These are phyloP conservation scores for Acorus gramineus DNA, from an alignment of 106 monocot genomes.

Conservation along the genomic window DNA sequence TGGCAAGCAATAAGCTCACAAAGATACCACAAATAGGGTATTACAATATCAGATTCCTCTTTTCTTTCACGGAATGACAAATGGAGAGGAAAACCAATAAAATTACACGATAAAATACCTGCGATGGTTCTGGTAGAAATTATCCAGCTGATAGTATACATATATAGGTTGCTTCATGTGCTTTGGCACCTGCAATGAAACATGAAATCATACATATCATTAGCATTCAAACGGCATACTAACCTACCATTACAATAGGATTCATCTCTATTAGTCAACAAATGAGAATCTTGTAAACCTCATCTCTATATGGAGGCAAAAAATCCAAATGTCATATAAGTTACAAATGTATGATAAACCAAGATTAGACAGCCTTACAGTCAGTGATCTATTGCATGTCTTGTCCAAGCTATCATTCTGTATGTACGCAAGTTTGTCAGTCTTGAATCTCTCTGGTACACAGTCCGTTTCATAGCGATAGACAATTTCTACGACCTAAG, in stretches of 20 bases:
- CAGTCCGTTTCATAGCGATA: conserved; percentile 59
- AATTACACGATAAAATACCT: conserved; percentile 12
- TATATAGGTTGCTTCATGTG: conserved; percentile 19
- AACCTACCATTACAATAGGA: too few species aligned
- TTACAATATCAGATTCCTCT: too few species aligned
- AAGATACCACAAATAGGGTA: too few species aligned
- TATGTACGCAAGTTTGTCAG: conserved; percentile 43
- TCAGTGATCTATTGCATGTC: conserved; percentile 42
- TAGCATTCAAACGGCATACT: too few species aligned
- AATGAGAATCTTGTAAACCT: too few species aligned
- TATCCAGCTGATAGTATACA: conserved; percentile 27
- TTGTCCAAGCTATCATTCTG: conserved; percentile 36
- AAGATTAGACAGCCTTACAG: conserved; percentile 21
- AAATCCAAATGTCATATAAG: too few species aligned
- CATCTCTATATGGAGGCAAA: too few species aligned
- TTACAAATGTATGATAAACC: not conserved
- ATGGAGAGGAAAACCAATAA: not conserved
- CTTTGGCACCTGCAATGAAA: conserved; percentile 17
- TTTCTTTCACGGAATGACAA: not conserved
- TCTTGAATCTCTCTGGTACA: conserved; percentile 20
- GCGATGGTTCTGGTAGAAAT: conserved; percentile 36
- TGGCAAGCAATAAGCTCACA: too few species aligned
- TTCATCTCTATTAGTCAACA: too few species aligned
- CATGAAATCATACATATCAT: too few species aligned
- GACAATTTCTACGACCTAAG: conserved; percentile 82